Evolutionary conservation across 306 rosid species (phyloP).

Genomic region (Gastrolobium villosum): DNA sequence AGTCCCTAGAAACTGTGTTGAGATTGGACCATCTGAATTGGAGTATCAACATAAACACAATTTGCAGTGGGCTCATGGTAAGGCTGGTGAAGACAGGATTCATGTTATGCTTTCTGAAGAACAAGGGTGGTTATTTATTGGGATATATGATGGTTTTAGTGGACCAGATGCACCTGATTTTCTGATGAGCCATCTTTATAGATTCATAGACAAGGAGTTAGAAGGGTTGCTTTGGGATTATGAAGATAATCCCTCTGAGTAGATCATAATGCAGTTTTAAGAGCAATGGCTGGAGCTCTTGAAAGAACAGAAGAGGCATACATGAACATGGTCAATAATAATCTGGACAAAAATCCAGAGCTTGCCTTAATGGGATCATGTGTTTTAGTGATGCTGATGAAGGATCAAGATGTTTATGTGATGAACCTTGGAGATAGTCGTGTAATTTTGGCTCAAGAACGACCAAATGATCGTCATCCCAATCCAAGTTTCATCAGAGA

Average conservation of each 20-base stretch:
- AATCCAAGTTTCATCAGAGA: constrained; percentile 60
- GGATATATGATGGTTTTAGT: constrained; percentile 79
- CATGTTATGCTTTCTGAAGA: constrained; percentile 80
- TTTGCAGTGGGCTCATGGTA: constrained; percentile 86
- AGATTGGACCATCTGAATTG: constrained; percentile 56
- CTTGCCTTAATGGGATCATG: constrained; percentile 82
- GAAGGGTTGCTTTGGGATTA: constrained; percentile 79
- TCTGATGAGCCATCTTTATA: constrained; percentile 74
- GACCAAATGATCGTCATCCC: constrained; percentile 69
- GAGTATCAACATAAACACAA: constrained; percentile 63
- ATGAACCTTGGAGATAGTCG: constrained; percentile 83
- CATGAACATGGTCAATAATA: constrained; percentile 69
- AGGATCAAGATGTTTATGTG: constrained; percentile 81
- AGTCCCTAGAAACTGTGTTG: constrained; percentile 53
- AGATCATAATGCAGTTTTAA: constrained; percentile 69
- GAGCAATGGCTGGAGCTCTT: constrained; percentile 76
- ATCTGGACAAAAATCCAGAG: constrained; percentile 70
- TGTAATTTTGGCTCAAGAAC: constrained; percentile 70
- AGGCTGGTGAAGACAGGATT: constrained; percentile 84
- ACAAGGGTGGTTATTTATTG: constrained; percentile 82
- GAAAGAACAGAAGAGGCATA: constrained; percentile 70
- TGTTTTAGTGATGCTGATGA: constrained; percentile 79
- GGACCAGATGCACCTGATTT: constrained; percentile 86
- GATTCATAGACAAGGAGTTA: constrained; percentile 67
- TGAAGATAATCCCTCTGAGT: constrained; percentile 58